Evolutionary conservation across 257 asterid genomes (phyloP).

Genomic region (Ocimum tenuiflorum): DNA sequence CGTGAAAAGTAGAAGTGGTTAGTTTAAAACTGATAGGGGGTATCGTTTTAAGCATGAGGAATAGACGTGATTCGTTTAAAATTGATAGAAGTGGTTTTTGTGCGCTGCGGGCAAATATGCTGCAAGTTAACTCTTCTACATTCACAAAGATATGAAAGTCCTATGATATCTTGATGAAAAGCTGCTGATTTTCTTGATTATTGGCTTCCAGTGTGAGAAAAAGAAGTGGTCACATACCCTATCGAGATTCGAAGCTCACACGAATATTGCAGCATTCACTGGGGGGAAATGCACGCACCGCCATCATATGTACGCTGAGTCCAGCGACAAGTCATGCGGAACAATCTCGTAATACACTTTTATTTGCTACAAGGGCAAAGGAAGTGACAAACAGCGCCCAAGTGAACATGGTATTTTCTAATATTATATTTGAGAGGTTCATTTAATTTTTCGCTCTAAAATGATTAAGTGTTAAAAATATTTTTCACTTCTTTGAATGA

Average conservation of each 20-base stretch:
- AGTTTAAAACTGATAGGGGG: too few relatives aligned
- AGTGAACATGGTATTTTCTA: conserved; percentile 69
- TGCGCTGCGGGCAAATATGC: too few relatives aligned
- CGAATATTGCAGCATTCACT: conserved; percentile 93
- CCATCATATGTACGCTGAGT: conserved; percentile 92
- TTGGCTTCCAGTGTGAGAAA: conserved; percentile 62
- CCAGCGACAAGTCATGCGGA: conserved; percentile 90
- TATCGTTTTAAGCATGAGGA: too few relatives aligned
- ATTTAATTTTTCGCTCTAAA: background rate
- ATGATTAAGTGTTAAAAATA: background rate
- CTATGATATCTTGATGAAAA: conserved; percentile 1
- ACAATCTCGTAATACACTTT: conserved; percentile 88
- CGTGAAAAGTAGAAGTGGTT: too few relatives aligned
- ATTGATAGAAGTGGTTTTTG: background rate
- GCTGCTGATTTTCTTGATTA: conserved; percentile 7
- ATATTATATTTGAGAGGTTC: background rate
- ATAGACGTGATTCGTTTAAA: background rate
- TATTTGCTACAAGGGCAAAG: conserved; percentile 89
- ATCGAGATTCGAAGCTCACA: conserved; percentile 91
- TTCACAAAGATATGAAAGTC: background rate
- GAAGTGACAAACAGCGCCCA: conserved; percentile 93
- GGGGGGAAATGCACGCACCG: conserved; percentile 98
- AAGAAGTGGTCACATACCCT: conserved; percentile 90
- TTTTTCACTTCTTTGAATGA: background rate
- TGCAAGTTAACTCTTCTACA: background rate